Evolutionary conservation across 2,329 filamentous ascomycete species (phyloP), one percentile per base, ranked within the genome.

Genomic region (Scolecobasidium constrictum): DNA sequence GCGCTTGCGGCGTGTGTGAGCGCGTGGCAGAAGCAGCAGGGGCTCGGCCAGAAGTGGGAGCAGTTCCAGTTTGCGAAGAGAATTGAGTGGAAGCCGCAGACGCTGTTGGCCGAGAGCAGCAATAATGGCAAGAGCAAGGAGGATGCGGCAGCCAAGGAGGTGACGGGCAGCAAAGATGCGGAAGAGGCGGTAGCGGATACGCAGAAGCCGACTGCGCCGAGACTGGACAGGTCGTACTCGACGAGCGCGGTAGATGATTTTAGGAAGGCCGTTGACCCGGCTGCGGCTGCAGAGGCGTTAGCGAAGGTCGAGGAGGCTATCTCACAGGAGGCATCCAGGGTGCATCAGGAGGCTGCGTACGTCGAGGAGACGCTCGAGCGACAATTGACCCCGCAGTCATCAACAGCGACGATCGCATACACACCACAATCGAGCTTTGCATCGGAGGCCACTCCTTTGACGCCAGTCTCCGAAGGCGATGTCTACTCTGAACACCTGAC

Each of bases 11-110:
- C 86, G 53, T 95, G 94, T 65, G 93, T 87, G 55, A 86, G 92
- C 61, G 85, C 86, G 43, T 83, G 92, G 69, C 86, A 90, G 62
- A 82, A 83, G 60, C 76, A 81, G 49, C 79, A 90, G 59, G 72
- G 72, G 46, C 71, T 73, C 39, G 82, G 86, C 40, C 78, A 82
- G 51, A 88, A 95, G 59, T 94, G 86, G 86, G 81, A 81, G 35
- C 86, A 94, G 60, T 93, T 87, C 55, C 84, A 94, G 61, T 88
- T 93, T 59, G 83, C 82, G 44, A 83, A 86, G 62, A 76, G 81
- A 49, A 86, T 95, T 53, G 88, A 92, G 58, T 94, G 88, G 86
- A 88, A 92, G 68, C 72, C 66, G 26, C 59, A 64, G 34, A 61
- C 59, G 17, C 53, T 59, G 6, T 53, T 62, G 12, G 58, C 63